A percentile compares a stretch with the other conserved stretches of the same genome.
Conservation (phyloP, 1,284 basidiomycete species). For the Austropuccinia psidii region DNA sequence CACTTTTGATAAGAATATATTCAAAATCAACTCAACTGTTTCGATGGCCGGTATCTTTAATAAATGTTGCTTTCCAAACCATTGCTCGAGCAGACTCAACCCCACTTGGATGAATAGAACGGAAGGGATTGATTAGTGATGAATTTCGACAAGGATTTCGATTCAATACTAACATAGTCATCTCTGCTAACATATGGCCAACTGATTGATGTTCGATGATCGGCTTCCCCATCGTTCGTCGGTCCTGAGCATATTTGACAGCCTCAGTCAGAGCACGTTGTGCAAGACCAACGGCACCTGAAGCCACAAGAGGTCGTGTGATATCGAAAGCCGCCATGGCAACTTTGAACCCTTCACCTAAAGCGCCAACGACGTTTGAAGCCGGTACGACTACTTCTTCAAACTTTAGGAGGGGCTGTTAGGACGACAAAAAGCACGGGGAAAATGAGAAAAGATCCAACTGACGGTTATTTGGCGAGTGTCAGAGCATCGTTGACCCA, state of each 20-base stretch:
- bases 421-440: not conserved
- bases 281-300: conserved; percentile 54
- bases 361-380: conserved; percentile 53
- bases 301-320: conserved; percentile 51
- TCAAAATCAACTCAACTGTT: conserved; percentile 48
- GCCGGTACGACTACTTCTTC: conserved; percentile 43
- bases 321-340: conserved; percentile 56
- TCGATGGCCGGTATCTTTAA: conserved; percentile 52
- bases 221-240: conserved; percentile 54
- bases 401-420: not conserved
- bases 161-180: conserved; percentile 50
- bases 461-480: conserved; percentile 55
- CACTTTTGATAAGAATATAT: not conserved
- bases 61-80: conserved; percentile 53
- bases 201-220: conserved; percentile 56
- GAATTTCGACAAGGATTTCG: not conserved
- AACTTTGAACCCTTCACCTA: conserved; percentile 55
- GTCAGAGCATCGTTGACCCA: conserved; percentile 56
- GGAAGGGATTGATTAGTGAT: not conserved
- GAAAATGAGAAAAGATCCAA: not conserved
- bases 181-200: conserved; percentile 55
- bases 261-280: conserved; percentile 55
- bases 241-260: conserved; percentile 53
- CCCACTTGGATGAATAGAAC: not conserved
- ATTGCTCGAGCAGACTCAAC: conserved; percentile 52